phyloP scores from a whole-genome alignment of 306 rosid genomes.

The Medicago lupulina region DNA sequence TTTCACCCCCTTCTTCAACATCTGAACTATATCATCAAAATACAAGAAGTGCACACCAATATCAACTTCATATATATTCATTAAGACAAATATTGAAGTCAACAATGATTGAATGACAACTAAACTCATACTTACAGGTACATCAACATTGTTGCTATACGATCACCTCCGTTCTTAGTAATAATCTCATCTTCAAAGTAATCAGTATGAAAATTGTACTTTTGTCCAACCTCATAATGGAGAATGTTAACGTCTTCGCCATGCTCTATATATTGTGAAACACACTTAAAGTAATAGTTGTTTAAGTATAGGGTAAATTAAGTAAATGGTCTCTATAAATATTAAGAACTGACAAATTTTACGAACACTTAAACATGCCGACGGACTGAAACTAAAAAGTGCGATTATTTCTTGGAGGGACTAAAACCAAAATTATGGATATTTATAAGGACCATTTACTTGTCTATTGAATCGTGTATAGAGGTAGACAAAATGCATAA shows the following conservation, averaged over 20 bases:
- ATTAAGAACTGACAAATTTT: too few relatives aligned
- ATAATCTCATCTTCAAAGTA: constrained; percentile 71
- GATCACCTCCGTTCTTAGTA: constrained; percentile 82
- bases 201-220: constrained; percentile 84
- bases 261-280: constrained; percentile 59
- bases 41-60: constrained; percentile 22
- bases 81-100: constrained; percentile 4
- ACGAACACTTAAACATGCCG: too few relatives aligned
- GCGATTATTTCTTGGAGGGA: too few relatives aligned
- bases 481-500: constrained; percentile 21
- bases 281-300: not conserved
- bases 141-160: constrained; percentile 89
- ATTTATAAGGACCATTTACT: too few relatives aligned
- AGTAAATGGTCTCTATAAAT: too few relatives aligned
- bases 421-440: too few relatives aligned
- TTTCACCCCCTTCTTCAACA: constrained; percentile 99
- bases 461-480: too few relatives aligned
- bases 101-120: not conserved
- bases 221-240: constrained; percentile 97
- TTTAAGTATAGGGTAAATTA: too few relatives aligned
- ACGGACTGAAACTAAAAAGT: too few relatives aligned
- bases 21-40: constrained; percentile 68
- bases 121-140: constrained; percentile 74
- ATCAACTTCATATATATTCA: constrained; percentile 16
- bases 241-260: constrained; percentile 97